Conservation (phyloP, 805 yeast species). For the Starmera caribaea region DNA sequence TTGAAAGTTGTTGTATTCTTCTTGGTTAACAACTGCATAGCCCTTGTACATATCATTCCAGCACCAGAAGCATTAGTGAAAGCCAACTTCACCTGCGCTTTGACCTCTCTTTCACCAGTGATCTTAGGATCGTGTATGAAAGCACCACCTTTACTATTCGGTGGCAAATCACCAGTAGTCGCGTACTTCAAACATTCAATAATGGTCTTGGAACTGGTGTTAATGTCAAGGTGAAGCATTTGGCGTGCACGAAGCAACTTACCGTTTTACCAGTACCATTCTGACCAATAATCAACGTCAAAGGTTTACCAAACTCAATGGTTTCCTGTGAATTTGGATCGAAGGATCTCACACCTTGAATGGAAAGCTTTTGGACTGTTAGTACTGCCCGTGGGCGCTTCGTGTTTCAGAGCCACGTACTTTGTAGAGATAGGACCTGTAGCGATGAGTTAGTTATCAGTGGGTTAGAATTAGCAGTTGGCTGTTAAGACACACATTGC, state of each 20-base stretch:
- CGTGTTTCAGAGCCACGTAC: conserved; percentile 5
- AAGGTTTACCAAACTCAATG: conserved; percentile 80
- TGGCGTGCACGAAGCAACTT: conserved; percentile 4
- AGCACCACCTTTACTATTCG: conserved; percentile 93
- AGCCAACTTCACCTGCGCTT: conserved; percentile 86
- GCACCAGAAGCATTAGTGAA: conserved; percentile 64
- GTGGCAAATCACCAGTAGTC: conserved; percentile 94
- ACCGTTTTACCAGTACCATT: conserved; percentile 93
- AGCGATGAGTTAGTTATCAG: not conserved
- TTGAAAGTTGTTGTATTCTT: conserved; percentile 65
- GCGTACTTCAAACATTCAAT: conserved; percentile 91
- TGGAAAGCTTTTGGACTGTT: conserved; percentile 36
- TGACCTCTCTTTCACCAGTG: conserved; percentile 63
- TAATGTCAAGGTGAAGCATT: not conserved
- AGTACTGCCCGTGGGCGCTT: not conserved
- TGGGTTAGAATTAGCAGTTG: no score
- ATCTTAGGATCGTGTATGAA: conserved; percentile 89
- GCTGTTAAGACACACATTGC: no score
- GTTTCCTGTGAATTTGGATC: conserved; percentile 79
- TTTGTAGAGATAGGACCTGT: conserved; percentile 17
- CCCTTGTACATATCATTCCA: conserved; percentile 78
- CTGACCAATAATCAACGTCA: conserved; percentile 89
- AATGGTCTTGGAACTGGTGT: conserved; percentile 42
- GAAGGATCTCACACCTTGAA: conserved; percentile 87
- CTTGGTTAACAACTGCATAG: conserved; percentile 65